Evolutionary conservation across 2,329 filamentous ascomycete genomes (phyloP), one percentile per base, ranked within the genome.

Genomic region (Colletotrichum camelliae): DNA sequence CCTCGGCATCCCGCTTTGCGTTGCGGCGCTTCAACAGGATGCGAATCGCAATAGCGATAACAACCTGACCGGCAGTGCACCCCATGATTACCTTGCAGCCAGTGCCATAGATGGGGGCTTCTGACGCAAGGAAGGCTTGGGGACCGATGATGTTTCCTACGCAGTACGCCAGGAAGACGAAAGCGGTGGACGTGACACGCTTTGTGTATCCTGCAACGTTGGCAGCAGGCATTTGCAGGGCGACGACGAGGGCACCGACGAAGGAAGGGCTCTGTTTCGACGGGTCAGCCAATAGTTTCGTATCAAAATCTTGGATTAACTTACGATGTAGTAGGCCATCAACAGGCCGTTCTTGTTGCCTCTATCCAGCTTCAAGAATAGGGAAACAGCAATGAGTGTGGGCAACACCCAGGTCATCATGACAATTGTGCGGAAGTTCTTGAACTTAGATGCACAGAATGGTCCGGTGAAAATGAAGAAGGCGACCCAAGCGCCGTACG

Each of bases 381-480:
- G 37, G 18, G 60, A 61, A 18, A 69, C 67, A 7, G 74, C 77
- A 24, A 77, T 39, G 21, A 78, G 84, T 0, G 89, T 91, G 0
- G 89, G 90, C 13, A 88, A 48, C 4, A 91, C 80, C 78, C 89
- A 91, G 0, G 86, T 70, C 7, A 85, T 83, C 89, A 91, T 91
- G 61, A 91, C 85, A 31, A 85, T 82, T 0, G 89, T 91, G 4
- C 89, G 85, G 6, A 83, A 81, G 57, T 91, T 90, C 67, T 84
- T 85, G 77, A 90, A 84, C 10, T 82, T 84, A 1, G 88, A 88
- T 0, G 90, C 89, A 5, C 90, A 79, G 65, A 83, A 91, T 1
- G 89, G 87, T 4, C 89, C 90, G 0, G 85, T 85, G 13, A 91
- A 85, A 39, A 91, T 87, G 75, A 85, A 90, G 24, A 90, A 80